Percentiles rank a stretch among this genome's conserved stretches.
phyloP scores from a whole-genome alignment of 768 basidiomycete species.

The Mycena vulgaris region DNA sequence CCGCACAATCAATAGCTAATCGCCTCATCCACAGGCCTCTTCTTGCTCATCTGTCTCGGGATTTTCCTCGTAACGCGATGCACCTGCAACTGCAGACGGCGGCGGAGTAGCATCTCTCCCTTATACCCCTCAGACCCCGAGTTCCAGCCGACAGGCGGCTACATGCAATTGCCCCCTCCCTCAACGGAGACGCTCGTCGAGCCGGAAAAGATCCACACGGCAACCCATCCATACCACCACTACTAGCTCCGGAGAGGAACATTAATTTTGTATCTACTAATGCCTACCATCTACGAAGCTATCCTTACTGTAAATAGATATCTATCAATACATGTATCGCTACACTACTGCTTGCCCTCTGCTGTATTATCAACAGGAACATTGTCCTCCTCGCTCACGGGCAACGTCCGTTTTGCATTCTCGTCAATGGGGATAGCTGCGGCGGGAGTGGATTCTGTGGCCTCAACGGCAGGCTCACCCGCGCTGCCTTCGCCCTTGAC shows the following conservation, averaged over 20 bases:
- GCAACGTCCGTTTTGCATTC: conserved; percentile 26
- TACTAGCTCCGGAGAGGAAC: neutral
- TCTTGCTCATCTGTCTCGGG: neutral
- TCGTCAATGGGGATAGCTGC: conserved; percentile 28
- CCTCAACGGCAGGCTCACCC: neutral
- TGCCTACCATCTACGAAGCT: neutral
- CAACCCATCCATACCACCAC: conserved; percentile 20
- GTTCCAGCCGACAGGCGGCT: neutral
- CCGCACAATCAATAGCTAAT: neutral
- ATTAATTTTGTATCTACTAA: conserved; percentile 25
- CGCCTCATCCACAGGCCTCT: conserved; percentile 4
- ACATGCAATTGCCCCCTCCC: neutral
- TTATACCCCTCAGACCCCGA: neutral
- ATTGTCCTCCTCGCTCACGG: neutral
- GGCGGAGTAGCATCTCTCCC: neutral
- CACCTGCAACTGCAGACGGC: conserved; percentile 18
- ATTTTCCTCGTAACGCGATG: neutral
- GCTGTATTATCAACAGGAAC: conserved; percentile 10
- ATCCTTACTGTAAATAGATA: conserved; percentile 14
- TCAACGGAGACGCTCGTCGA: conserved; percentile 23
- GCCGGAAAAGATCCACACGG: conserved; percentile 21
- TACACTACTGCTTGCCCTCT: neutral
- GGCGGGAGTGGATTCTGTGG: neutral
- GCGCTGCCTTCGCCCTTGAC: conserved; percentile 5
- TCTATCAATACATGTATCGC: conserved; percentile 28